These are phyloP conservation scores for Allium fistulosum DNA, from an alignment of 106 monocot genomes.

Conservation along the genomic window DNA sequence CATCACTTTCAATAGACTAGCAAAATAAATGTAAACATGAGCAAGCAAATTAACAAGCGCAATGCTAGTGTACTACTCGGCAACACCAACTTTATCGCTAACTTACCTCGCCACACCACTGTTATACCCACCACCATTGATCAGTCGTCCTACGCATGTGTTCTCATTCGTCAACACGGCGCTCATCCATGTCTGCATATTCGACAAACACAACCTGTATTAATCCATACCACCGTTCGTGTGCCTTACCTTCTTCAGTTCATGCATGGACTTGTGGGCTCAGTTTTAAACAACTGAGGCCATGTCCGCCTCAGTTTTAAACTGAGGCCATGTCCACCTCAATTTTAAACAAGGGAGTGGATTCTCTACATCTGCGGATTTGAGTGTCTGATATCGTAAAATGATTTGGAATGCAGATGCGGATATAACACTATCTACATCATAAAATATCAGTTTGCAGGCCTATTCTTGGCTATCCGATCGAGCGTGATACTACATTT, in stretches of 20 bases:
- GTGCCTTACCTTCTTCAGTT: conserved; percentile 14
- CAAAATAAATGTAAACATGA: not conserved
- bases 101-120: conserved; percentile 9
- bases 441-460: too few relatives aligned
- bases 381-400: too few relatives aligned
- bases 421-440: too few relatives aligned
- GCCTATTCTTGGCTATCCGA: too few relatives aligned
- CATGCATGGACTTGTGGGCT: conserved; percentile 11
- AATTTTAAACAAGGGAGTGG: too few relatives aligned
- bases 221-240: not conserved
- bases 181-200: conserved; percentile 69
- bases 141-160: conserved; percentile 42
- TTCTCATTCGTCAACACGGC: conserved; percentile 44
- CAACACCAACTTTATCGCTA: conserved; percentile 6
- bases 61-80: conserved; percentile 39
- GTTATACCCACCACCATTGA: not conserved
- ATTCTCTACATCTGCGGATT: too few relatives aligned
- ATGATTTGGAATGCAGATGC: too few relatives aligned
- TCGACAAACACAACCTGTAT: conserved; percentile 26
- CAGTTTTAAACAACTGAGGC: conserved; percentile 1
- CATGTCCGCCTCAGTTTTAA: too few relatives aligned
- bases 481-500: too few relatives aligned
- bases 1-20: too few relatives aligned
- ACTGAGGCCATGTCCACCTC: too few relatives aligned
- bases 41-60: conserved; percentile 48